These are phyloP conservation scores for Ogataea neopini DNA, from an alignment of 805 yeast species.

Conservation along the genomic window DNA sequence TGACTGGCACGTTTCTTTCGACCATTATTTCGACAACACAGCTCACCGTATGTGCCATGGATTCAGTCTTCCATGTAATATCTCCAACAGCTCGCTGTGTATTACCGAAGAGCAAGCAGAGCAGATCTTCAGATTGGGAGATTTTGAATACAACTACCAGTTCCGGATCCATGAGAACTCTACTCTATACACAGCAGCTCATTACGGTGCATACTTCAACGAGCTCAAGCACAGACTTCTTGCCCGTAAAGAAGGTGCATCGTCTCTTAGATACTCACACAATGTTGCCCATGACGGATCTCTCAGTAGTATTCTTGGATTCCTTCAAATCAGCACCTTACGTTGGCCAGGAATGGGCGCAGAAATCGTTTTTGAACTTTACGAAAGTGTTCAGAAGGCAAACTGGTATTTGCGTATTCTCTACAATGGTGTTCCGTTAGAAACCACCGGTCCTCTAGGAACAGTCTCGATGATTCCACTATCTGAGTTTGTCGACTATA, in stretches of 20 bases:
- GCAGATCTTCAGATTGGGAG: constrained; percentile 43
- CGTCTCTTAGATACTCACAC: constrained; percentile 37
- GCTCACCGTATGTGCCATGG: constrained; percentile 42
- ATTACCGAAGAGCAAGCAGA: constrained; percentile 36
- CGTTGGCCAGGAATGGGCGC: constrained; percentile 55
- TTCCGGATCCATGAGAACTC: constrained; percentile 37
- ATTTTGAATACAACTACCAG: constrained; percentile 45
- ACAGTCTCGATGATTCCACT: constrained; percentile 20
- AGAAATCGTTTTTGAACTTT: constrained; percentile 42
- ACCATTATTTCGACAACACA: constrained; percentile 45
- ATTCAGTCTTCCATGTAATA: constrained; percentile 34
- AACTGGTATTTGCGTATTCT: constrained; percentile 37
- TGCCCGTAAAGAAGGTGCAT: constrained; percentile 31
- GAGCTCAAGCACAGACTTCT: constrained; percentile 37
- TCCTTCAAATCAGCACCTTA: constrained; percentile 36
- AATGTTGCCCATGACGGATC: constrained; percentile 47
- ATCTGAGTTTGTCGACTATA: constrained; percentile 14
- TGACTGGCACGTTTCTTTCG: constrained; percentile 33
- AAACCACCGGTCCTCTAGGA: constrained; percentile 24
- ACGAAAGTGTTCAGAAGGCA: constrained; percentile 27
- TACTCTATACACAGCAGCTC: constrained; percentile 36
- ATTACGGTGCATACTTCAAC: constrained; percentile 39
- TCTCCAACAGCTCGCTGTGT: constrained; percentile 24
- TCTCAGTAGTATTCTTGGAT: constrained; percentile 35
- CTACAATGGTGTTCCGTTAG: constrained; percentile 33